These are phyloP conservation scores for Penicillium maclennaniae DNA, from an alignment of 495 filamentous ascomycete species.

Conservation along the genomic window DNA sequence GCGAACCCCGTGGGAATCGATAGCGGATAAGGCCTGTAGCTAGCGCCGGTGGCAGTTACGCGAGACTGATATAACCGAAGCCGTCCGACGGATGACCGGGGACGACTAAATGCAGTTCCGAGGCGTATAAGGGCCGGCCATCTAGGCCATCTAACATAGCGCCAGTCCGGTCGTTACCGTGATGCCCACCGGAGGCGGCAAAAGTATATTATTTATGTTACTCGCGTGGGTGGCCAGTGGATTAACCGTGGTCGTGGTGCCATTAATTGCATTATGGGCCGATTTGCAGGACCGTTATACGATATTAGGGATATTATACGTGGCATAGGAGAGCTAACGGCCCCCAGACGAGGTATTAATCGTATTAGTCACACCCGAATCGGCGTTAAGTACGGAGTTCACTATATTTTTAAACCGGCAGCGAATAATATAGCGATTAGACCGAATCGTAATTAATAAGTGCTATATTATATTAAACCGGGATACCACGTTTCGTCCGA, in stretches of 20 bases:
- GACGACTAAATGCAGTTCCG: no score
- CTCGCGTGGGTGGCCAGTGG: slow-evolving; percentile 15
- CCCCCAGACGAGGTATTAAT: slow-evolving; percentile 13
- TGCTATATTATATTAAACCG: background rate
- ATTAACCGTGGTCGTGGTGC: slow-evolving; percentile 4
- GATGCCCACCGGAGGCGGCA: no score
- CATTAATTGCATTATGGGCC: slow-evolving; percentile 11
- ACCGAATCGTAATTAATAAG: background rate
- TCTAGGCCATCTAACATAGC: no score
- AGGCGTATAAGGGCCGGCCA: no score
- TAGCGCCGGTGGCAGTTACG: background rate
- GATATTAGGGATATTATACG: slow-evolving; percentile 3
- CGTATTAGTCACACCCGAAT: slow-evolving; percentile 22
- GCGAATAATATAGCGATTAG: background rate
- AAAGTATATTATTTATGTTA: no score
- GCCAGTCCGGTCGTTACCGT: no score
- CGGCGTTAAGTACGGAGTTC: background rate
- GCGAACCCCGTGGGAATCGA: no score
- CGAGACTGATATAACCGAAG: slow-evolving; percentile 7
- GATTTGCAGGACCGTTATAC: slow-evolving; percentile 11
- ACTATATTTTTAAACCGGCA: background rate
- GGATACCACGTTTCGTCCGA: background rate
- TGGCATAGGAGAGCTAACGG: slow-evolving; percentile 2
- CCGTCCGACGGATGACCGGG: slow-evolving; percentile 5
- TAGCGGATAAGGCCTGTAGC: no score